Percentiles rank a stretch among this genome's conserved stretches.
These are phyloP conservation scores for Triticum monococcum DNA, from an alignment of 176 grass and related monocot species.

Conservation along the genomic window DNA sequence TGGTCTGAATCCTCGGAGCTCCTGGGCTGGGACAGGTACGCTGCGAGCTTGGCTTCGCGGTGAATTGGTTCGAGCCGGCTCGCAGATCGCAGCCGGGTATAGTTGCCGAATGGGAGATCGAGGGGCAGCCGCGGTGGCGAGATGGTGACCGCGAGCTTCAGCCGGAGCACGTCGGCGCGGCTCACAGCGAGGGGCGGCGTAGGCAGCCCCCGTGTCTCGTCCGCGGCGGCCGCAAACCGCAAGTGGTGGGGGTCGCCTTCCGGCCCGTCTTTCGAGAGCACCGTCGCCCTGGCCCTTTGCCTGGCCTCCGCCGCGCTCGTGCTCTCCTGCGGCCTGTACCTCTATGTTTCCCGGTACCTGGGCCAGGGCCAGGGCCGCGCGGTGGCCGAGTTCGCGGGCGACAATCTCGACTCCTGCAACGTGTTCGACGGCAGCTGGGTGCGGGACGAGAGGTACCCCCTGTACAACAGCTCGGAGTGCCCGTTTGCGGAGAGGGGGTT, in stretches of 20 bases:
- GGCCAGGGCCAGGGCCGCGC: slow-evolving; percentile 24
- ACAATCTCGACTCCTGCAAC: slow-evolving; percentile 46
- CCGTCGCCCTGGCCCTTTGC: slow-evolving; percentile 52
- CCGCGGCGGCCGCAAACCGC: slow-evolving; percentile 34
- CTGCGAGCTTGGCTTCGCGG: neutral
- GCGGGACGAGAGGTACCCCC: slow-evolving; percentile 47
- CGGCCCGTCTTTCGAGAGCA: slow-evolving; percentile 45
- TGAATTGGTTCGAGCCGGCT: slow-evolving; percentile 4
- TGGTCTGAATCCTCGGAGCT: neutral
- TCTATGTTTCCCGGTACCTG: slow-evolving; percentile 62
- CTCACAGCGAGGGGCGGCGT: slow-evolving; percentile 51
- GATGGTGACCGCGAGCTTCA: slow-evolving; percentile 70
- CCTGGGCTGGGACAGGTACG: neutral
- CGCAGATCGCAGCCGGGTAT: neutral
- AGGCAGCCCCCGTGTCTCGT: slow-evolving; percentile 56
- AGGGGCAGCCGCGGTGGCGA: neutral
- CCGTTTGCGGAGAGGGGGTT: slow-evolving; percentile 87
- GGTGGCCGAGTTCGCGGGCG: slow-evolving; percentile 39
- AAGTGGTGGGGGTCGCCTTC: slow-evolving; percentile 61
- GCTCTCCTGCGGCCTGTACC: slow-evolving; percentile 54
- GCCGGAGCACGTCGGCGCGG: slow-evolving; percentile 55
- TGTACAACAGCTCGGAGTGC: slow-evolving; percentile 92
- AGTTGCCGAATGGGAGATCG: slow-evolving; percentile 46
- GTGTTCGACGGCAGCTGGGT: slow-evolving; percentile 90
- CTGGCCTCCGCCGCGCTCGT: slow-evolving; percentile 49